A percentile compares a stretch with the other conserved stretches of the same genome.
These are phyloP conservation scores for Melanogaster broomeanus DNA, from an alignment of 768 basidiomycete species.

Conservation along the genomic window DNA sequence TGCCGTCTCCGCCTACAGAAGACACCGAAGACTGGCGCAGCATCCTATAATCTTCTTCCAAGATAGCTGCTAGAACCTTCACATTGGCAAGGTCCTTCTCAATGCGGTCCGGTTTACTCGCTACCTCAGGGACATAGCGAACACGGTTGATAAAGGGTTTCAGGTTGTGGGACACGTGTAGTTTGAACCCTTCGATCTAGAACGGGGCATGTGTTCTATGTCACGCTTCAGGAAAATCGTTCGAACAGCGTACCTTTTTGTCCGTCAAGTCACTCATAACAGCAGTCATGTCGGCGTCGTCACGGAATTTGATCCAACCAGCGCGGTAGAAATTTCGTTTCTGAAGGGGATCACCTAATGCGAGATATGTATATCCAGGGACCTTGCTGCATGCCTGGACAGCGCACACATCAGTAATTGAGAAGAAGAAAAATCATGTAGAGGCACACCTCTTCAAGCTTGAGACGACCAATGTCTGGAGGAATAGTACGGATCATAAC, in stretches of 20 bases:
- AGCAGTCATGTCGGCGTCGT: conserved; percentile 78
- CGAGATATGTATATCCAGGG: conserved; percentile 85
- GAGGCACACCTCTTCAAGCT: conserved; percentile 79
- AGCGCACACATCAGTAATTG: conserved; percentile 8
- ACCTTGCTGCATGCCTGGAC: conserved; percentile 71
- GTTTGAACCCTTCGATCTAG: conserved; percentile 93
- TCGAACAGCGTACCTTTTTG: conserved; percentile 62
- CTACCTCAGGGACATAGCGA: conserved; percentile 80
- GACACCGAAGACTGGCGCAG: conserved; percentile 43
- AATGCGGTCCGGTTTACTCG: conserved; percentile 78
- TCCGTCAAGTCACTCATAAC: conserved; percentile 78
- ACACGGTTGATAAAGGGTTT: conserved; percentile 78
- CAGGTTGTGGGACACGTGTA: conserved; percentile 83
- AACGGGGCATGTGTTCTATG: conserved; percentile 7
- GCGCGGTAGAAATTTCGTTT: conserved; percentile 94
- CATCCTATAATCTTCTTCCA: conserved; percentile 69
- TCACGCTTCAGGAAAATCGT: background rate
- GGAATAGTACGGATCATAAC: conserved; percentile 96
- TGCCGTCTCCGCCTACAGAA: conserved; percentile 17
- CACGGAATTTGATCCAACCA: conserved; percentile 87
- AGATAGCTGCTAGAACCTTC: conserved; percentile 65
- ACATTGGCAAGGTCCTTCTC: conserved; percentile 79
- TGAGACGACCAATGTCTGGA: conserved; percentile 86
- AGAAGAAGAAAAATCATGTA: background rate
- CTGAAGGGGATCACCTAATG: conserved; percentile 88